Base-by-base conservation (phyloP, 805 yeast genomes). In the Brettanomyces anomalus region DNA sequence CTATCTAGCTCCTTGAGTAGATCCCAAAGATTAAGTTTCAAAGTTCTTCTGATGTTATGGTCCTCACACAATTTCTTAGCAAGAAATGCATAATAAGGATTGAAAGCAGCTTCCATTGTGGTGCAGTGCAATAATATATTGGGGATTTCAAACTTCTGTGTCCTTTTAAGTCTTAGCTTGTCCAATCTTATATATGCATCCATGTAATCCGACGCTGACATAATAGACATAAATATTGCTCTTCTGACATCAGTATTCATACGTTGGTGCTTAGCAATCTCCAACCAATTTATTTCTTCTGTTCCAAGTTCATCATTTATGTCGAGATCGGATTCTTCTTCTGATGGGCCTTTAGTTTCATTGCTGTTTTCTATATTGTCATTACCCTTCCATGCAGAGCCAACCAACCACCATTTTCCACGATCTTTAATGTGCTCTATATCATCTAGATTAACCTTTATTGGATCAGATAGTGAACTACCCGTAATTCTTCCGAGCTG, bases 341-440 rank as follows among this genome's bases (percentile, higher is more conserved):
- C 72, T 36, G 67, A 68, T 2, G 57, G 55, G 5, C 31, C 32
- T 37, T 52, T 58, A 28, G 48, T 49, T 16, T 47, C 43, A 6
- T 38, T 16, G n/a, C 10, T n/a, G 2, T 18, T 38, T 15, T 43
- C 50, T 3, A 46, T 42, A 15, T 30, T 26, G 4, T 36, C 43
- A n/a, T 28, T 19, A 3, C 96, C 96, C 55, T 79, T 85, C 96
- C 97, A 93, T 0, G 98, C 96, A 1, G 97, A 85, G 40, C 99
- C 99, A 26, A 93, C 90, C 28, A 93, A 69, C 99, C 99, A 93
- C 99, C 99, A 93, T 62, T 90, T 93, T 44, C 99, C 99, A 49
- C 79, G 77, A 1, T 81, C 76, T 13, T 81, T 85, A 19, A 86
- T 72, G 47, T 76, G 77, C 39, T 75, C 77, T 44, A 93, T 87